Base-by-base conservation (phyloP, 2,329 filamentous ascomycete species). In the Penicillium sp. region DNA sequence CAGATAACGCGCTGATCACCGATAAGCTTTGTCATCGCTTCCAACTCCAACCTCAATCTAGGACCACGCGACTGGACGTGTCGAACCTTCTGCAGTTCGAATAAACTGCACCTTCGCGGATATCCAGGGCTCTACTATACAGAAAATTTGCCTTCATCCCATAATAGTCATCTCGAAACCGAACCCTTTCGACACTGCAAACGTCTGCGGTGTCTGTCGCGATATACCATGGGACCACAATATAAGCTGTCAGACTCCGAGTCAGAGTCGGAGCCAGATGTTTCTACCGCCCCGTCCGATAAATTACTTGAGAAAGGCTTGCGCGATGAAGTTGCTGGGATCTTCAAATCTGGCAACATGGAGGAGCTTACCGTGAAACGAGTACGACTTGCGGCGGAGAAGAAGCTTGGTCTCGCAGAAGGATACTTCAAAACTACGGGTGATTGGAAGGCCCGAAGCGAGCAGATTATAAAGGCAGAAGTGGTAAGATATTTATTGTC, bases 361-460 rank as follows among this genome's bases (percentile, higher is more conserved):
- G 80, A 84, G 6, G 78, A 84, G 50, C 70, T 87, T 59, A 86
- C 85, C 0, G 77, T 87, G 52, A 86, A 85, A 61, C 77, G 77
- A 54, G 80, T 86, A 50, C 82, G 85, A 49, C 66, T 75, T 29
- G 78, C 78, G 25, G 80, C 80, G 4, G 85, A 86, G 67, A 72
- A 79, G 55, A 70, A 78, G 49, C 69, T 88, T 11, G 78, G 76
- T 31, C 72, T 88, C 23, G 74, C 79, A 8, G 72, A 74, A 6
- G 83, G 78, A 3, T 87, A 85, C 65, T 80, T 87, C 63, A 88
- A 84, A 65, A 71, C 63, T n/a, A 72, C 81, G 58, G 64, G 65
- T 1, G 66, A 68, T 4, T 88, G 86, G 86, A 87, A 84, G 61
- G 60, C 66, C 13, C 74, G 72, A 55, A 86, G 83, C 67, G 83